These are phyloP conservation scores for Trifolium dubium DNA, from an alignment of 306 rosid species.

Conservation along the genomic window DNA sequence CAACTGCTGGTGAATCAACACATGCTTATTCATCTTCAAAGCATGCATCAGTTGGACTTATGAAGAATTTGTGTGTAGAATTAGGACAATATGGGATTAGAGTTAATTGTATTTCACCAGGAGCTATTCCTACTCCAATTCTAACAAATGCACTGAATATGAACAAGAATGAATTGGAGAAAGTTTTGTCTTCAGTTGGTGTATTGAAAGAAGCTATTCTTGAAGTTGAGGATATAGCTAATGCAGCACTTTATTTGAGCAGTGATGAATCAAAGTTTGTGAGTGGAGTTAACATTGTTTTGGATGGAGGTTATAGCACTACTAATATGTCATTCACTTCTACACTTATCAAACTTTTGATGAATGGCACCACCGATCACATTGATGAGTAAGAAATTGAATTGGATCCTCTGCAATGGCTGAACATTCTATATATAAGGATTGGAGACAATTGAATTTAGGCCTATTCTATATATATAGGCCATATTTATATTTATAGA, in stretches of 20 bases:
- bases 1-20: conserved; percentile 44
- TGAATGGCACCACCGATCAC: background rate
- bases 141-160: conserved; percentile 40
- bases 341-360: background rate
- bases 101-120: conserved; percentile 66
- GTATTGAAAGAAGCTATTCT: conserved; percentile 36
- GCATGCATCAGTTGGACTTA: conserved; percentile 72
- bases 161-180: conserved; percentile 11
- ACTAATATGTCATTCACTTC: conserved; percentile 37
- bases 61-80: conserved; percentile 65
- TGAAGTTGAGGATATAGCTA: conserved; percentile 44
- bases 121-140: conserved; percentile 61
- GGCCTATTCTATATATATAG: background rate
- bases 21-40: conserved; percentile 67
- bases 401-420: background rate
- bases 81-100: conserved; percentile 67
- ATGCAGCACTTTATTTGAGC: conserved; percentile 45
- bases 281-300: conserved; percentile 45
- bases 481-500: too few species aligned
- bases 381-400: background rate
- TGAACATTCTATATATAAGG: background rate
- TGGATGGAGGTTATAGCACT: conserved; percentile 52
- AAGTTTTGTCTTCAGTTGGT: background rate
- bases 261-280: conserved; percentile 48
- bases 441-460: background rate